phyloP scores from a whole-genome alignment of 2,329 filamentous ascomycete species.

The Colletotrichum musae region DNA sequence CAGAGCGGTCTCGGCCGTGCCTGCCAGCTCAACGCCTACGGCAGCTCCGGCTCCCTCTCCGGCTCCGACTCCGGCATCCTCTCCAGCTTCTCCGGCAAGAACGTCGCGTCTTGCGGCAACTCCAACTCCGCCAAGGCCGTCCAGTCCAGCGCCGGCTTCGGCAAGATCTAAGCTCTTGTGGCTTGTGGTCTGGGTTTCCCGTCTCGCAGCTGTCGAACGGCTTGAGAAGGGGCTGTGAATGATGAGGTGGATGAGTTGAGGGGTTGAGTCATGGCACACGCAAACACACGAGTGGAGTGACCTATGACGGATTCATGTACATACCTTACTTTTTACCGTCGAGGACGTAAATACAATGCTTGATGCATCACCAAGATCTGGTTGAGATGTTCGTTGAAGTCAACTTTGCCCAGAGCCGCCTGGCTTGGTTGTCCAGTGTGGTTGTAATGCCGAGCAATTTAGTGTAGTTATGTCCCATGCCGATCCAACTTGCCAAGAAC shows the following conservation, averaged over 20 bases:
- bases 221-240: too few relatives aligned
- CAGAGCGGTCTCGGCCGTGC: conserved; percentile 60
- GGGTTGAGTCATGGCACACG: conserved; percentile 7
- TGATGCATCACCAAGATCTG: conserved; percentile 19
- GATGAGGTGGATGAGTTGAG: neutral
- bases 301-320: conserved; percentile 33
- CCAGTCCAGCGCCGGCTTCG: conserved; percentile 60
- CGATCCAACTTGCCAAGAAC: too few relatives aligned
- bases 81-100: conserved; percentile 51
- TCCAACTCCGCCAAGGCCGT: conserved; percentile 54
- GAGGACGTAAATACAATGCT: conserved; percentile 38
- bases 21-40: conserved; percentile 66
- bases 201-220: neutral
- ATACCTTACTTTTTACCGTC: conserved; percentile 25
- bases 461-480: too few relatives aligned
- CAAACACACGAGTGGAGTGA: neutral
- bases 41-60: conserved; percentile 55
- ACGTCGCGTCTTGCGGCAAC: conserved; percentile 59
- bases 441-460: too few relatives aligned
- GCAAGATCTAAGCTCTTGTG: conserved; percentile 52
- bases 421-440: neutral
- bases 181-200: neutral
- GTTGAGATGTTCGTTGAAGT: too few relatives aligned
- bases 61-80: conserved; percentile 64
- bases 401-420: too few relatives aligned